Evolutionary conservation across 1,139 yeast genomes (phyloP).

Genomic region (Yamadazyma sp.): DNA sequence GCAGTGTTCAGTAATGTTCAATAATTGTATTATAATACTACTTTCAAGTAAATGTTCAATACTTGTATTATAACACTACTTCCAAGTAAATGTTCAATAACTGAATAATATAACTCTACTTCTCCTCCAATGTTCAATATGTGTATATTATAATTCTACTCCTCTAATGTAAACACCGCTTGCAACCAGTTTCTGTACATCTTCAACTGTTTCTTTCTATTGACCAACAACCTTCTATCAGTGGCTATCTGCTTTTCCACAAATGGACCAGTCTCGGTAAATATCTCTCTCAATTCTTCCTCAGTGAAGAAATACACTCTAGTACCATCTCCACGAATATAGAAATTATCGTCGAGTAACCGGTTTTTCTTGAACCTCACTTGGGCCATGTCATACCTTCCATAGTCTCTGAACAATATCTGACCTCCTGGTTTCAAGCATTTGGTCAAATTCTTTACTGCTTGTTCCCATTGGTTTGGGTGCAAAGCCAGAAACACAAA

Average conservation of each 20-base stretch:
- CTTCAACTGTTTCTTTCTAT: constrained; percentile 85
- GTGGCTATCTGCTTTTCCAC: constrained; percentile 76
- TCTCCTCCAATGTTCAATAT: no score
- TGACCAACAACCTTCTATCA: constrained; percentile 86
- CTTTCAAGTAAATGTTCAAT: no score
- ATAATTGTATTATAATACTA: no score
- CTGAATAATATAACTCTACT: no score
- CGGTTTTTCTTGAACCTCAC: constrained; percentile 89
- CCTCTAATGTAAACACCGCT: constrained; percentile 66
- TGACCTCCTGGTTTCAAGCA: constrained; percentile 91
- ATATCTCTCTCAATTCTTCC: constrained; percentile 78
- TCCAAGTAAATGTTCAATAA: no score
- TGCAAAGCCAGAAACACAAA: constrained; percentile 91
- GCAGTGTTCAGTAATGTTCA: no score
- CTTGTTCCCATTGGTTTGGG: constrained; percentile 88
- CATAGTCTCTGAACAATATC: constrained; percentile 89
- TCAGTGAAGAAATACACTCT: constrained; percentile 96
- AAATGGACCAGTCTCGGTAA: constrained; percentile 60
- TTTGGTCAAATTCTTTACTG: constrained; percentile 65
- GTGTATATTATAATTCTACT: no score
- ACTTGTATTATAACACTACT: no score
- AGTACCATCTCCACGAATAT: constrained; percentile 97
- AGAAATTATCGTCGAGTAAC: constrained; percentile 85
- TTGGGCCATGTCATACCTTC: constrained; percentile 94
- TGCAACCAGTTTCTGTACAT: constrained; percentile 98